Base-by-base conservation (phyloP, 208 protist genomes). In the Crithidia sp. region DNA sequence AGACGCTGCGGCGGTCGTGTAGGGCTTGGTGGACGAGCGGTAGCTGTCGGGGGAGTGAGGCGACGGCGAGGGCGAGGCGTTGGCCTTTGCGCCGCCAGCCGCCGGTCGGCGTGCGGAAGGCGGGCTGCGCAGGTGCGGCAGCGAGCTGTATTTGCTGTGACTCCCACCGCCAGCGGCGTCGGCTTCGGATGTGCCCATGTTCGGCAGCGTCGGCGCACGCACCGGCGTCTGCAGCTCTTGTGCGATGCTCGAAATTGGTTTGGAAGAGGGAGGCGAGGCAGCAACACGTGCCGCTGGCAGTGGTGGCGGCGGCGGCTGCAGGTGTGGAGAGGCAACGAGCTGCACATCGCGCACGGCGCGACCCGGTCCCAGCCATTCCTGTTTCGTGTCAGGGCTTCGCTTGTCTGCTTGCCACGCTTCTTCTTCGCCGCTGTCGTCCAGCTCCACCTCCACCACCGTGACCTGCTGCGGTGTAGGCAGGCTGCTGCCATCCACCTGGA, bases 71-170 rank as follows among this genome's bases (percentile, higher is more conserved):
- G 49, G 43, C 4, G 72, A 62, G 8, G 50, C 19, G 4, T 40
- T 39, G 9, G 40, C 45, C 13, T 7, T 41, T 7, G 44, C 28
- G 17, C 28, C 5, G 7, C 47, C 57, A 0, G 64, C 14, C 13
- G 16, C 43, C 9, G 37, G 39, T 6, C 65, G 63, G 36, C 65
- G 72, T 14, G 72, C 65, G 6, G 72, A 77, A 7, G 72, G 72
- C 14, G 72, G 72, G 12, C 65, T 70, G 49, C 72, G 72, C 41
- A 77, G 52, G 13, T 58, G 65, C 49, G 57, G 52, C 41, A 77
- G 43, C 0, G 65, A 50, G 52, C 72, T 77, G 65, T 77, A 77
- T 41, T 71, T 71, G 58, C 64, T 77, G 72, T 71, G 65, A 39
- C 71, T 62, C 6, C 55, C 47, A 47, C 54, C 64, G 7, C 36